phyloP scores from a whole-genome alignment of 768 basidiomycete genomes.

The Cubamyces sp. region DNA sequence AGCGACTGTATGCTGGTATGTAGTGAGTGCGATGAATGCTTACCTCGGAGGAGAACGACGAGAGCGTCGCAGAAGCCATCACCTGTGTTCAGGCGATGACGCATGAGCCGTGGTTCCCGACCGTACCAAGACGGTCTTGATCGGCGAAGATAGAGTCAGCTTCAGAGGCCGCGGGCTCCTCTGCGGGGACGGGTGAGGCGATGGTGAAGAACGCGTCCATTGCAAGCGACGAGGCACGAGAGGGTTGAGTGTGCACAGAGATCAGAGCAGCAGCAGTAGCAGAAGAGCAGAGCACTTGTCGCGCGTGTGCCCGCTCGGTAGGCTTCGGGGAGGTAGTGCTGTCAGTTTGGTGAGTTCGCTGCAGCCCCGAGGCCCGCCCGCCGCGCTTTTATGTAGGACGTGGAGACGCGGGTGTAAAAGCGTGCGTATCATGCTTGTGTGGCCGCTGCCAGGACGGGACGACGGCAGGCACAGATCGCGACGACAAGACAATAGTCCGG shows the following conservation, averaged over 20 bases:
- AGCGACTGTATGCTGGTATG: not conserved
- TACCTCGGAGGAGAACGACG: conserved; percentile 9
- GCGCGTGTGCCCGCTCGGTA: conserved; percentile 4
- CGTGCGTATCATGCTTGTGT: not conserved
- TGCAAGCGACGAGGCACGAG: conserved; percentile 7
- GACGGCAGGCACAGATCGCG: conserved; percentile 17
- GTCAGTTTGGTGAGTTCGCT: conserved; percentile 19
- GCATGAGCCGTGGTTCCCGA: conserved; percentile 13
- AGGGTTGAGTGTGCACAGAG: not conserved
- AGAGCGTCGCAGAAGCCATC: not conserved
- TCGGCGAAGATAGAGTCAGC: conserved; percentile 23
- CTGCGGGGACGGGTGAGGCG: conserved; percentile 26
- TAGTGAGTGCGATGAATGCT: not conserved
- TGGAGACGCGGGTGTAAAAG: not conserved
- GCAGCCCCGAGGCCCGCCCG: not conserved
- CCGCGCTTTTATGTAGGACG: conserved; percentile 14
- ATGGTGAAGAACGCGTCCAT: conserved; percentile 31
- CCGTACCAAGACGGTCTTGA: conserved; percentile 16
- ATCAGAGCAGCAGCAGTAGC: not conserved
- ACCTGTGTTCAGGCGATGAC: conserved; percentile 18
- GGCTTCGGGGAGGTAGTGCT: not conserved
- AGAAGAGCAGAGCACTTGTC: conserved; percentile 1
- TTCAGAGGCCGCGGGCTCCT: conserved; percentile 17
- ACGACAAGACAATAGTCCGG: conserved; percentile 18
- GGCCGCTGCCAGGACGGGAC: conserved; percentile 9